Evolutionary conservation across 2,329 filamentous ascomycete species (phyloP), one percentile per base, ranked within the genome.

Genomic region (Dryadomyces quercus-mongolicae): DNA sequence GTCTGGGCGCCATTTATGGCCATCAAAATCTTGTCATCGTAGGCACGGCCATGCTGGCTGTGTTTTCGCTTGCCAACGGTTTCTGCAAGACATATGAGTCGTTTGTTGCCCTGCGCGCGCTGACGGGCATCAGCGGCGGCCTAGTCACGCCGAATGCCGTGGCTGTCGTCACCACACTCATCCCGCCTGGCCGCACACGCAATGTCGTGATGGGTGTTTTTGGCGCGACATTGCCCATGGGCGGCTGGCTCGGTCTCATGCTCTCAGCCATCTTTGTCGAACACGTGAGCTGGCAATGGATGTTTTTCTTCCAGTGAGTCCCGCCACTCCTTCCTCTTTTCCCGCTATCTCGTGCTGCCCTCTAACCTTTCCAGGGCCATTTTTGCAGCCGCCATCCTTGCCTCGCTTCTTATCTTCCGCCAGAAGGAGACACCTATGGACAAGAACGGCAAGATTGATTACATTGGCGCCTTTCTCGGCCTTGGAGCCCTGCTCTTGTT

Each of bases 141-240:
- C 65, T 76, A 16, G 62, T 78, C n/a, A 69, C 78, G 63, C 75
- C 76, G 0, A 79, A 78, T 58, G 71, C 73, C 0, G 68, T 80
- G 0, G 75, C 76, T 0, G 69, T 77, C 51, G 65, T 80, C 16
- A 70, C 68, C 0, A 71, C 68, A 25, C 75, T 70, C 40, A 70
- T 76, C 18, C 71, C 72, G 0, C 74, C 74, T 0, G 75, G 76
- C 0, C 63, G 63, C 13, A 62, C 25, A 8, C 25, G 25, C 13
- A 75, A 78, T 55, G 60, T 76, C 18, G 64, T 67, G 40, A 61
- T 77, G 50, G 72, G 68, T 10, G 62, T 74, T 43, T 77, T 78
- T 58, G 74, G 70, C 3, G 73, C 72, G 0, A 68, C 68, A 1
- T 70, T 71, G 0, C 76, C 74, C 0, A 59, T 73, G 5, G 75